Conservation (phyloP, 2,329 filamentous ascomycete genomes). For the Penicillium sp. region DNA sequence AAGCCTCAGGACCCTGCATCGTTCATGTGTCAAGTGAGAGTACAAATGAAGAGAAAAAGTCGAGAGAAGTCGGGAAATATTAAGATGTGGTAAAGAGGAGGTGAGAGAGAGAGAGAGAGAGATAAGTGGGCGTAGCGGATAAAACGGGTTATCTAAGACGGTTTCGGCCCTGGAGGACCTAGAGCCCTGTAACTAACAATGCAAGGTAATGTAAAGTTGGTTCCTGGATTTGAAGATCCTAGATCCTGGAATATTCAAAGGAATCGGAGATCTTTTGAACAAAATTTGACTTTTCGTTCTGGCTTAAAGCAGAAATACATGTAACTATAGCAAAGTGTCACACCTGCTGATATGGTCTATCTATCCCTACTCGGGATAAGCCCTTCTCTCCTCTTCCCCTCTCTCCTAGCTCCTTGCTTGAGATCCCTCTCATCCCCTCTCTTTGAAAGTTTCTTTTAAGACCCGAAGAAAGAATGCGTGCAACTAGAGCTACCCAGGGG, state of each 20-base stretch:
- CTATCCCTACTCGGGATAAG: slow-evolving; percentile 19
- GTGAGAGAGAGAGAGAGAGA: slow-evolving; percentile 7
- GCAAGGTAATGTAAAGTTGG: slow-evolving; percentile 5
- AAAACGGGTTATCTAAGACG: slow-evolving; percentile 28
- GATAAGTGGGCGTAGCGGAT: slow-evolving; percentile 17
- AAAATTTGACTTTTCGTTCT: background rate
- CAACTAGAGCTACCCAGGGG: background rate
- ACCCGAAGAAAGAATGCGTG: slow-evolving; percentile 13
- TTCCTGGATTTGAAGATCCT: background rate
- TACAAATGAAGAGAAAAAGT: background rate
- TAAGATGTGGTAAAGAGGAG: slow-evolving; percentile 2
- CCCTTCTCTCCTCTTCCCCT: slow-evolving; percentile 9
- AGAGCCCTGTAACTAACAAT: background rate
- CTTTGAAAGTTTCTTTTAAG: background rate
- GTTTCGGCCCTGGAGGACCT: slow-evolving; percentile 20
- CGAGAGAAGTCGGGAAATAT: background rate
- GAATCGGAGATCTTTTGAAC: background rate
- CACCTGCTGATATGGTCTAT: background rate
- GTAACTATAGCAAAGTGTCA: background rate
- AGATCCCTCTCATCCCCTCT: slow-evolving; percentile 10
- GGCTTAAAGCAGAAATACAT: background rate
- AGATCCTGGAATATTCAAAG: background rate
- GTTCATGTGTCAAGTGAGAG: slow-evolving; percentile 33
- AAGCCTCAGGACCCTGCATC: slow-evolving; percentile 42
- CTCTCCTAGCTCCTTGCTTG: slow-evolving; percentile 21